Conservation (phyloP, 176 grass and related monocot species). For the Musa schizocarpa region DNA sequence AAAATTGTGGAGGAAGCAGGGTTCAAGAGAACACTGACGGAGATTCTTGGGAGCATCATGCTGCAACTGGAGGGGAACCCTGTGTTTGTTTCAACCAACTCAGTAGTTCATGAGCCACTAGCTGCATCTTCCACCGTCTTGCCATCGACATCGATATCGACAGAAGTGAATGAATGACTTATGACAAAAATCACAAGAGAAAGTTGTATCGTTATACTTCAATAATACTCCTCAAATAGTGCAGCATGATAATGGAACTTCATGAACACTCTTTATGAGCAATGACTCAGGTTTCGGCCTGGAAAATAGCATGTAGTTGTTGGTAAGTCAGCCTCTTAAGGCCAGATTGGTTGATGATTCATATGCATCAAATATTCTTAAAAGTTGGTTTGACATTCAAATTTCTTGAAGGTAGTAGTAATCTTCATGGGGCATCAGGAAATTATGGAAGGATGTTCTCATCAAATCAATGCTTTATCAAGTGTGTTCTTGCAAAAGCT, state of each 20-base stretch:
- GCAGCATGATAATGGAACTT: neutral
- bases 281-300: too few species aligned
- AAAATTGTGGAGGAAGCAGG: constrained; percentile 30
- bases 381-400: too few species aligned
- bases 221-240: neutral
- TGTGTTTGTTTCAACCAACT: constrained; percentile 54
- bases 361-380: too few species aligned
- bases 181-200: neutral
- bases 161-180: neutral
- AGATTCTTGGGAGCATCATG: constrained; percentile 53
- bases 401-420: too few species aligned
- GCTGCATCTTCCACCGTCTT: constrained; percentile 21
- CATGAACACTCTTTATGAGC: too few species aligned
- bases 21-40: constrained; percentile 67
- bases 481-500: too few species aligned
- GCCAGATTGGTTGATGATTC: too few species aligned
- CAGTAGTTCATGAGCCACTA: constrained; percentile 59
- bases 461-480: too few species aligned
- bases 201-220: neutral
- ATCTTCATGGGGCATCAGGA: too few species aligned
- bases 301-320: too few species aligned
- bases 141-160: neutral
- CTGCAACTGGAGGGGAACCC: constrained; percentile 41
- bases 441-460: too few species aligned
- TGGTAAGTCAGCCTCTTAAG: too few species aligned